Conservation (phyloP, 768 basidiomycete species). For the Cystobasidium onofrii region DNA sequence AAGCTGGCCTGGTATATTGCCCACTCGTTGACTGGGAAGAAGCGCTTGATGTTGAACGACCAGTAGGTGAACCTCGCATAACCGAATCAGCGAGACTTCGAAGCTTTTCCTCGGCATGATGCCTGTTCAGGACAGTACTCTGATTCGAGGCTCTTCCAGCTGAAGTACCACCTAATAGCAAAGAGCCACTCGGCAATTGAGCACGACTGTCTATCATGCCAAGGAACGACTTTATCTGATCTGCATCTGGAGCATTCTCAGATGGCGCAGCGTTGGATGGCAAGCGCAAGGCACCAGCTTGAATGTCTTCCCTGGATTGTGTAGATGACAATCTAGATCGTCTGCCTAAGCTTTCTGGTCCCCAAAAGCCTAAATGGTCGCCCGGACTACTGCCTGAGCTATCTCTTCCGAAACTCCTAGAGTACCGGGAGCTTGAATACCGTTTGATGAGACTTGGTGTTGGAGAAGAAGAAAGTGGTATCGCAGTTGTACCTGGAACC, state of each 20-base stretch:
- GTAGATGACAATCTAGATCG: conserved; percentile 13
- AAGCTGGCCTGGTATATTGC: background rate
- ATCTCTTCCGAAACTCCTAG: conserved; percentile 1
- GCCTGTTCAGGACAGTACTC: background rate
- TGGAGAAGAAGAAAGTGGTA: conserved; percentile 20
- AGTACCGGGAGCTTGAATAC: conserved; percentile 21
- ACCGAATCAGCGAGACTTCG: conserved; percentile 24
- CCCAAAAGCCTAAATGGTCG: conserved; percentile 1
- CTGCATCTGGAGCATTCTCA: conserved; percentile 13
- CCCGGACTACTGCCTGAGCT: conserved; percentile 31
- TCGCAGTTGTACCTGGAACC: background rate
- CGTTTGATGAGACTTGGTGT: conserved; percentile 31
- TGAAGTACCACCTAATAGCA: background rate
- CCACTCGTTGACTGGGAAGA: background rate
- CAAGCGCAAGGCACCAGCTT: background rate
- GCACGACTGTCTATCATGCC: conserved; percentile 37
- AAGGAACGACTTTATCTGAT: conserved; percentile 39
- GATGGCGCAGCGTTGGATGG: conserved; percentile 11
- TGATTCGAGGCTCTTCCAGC: background rate
- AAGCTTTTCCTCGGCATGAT: conserved; percentile 27
- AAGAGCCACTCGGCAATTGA: background rate
- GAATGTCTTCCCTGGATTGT: background rate
- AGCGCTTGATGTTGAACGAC: background rate
- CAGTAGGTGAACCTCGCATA: background rate
- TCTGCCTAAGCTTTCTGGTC: background rate